These are phyloP conservation scores for Elongisporangium senticosum DNA, from an alignment of 352 stramenopile genomes.

Conservation along the genomic window DNA sequence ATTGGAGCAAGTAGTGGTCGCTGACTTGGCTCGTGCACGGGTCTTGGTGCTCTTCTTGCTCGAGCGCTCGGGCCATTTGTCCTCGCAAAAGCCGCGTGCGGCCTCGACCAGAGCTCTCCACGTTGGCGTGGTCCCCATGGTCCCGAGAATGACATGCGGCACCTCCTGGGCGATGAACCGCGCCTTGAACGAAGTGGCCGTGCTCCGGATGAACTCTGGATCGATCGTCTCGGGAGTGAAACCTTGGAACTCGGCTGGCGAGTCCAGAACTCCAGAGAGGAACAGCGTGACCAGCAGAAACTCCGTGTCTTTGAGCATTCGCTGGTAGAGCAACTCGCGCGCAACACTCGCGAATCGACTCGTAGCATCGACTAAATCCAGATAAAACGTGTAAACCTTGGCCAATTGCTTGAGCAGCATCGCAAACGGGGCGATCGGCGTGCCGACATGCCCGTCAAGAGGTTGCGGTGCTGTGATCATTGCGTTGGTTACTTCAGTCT, in stretches of 20 bases:
- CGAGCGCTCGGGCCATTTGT: constrained; percentile 56
- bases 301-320: constrained; percentile 35
- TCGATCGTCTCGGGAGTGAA: background rate
- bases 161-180: background rate
- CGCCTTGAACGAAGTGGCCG: background rate
- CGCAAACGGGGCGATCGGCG: background rate
- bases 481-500: background rate
- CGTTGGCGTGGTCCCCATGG: background rate
- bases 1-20: background rate
- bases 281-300: constrained; percentile 39
- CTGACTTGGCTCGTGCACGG: constrained; percentile 16
- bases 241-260: constrained; percentile 12
- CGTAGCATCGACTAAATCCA: constrained; percentile 37
- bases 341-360: constrained; percentile 3
- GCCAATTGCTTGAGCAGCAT: constrained; percentile 45
- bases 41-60: constrained; percentile 39
- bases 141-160: background rate
- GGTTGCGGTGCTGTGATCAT: background rate
- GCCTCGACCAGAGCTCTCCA: constrained; percentile 37
- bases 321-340: constrained; percentile 4
- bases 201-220: constrained; percentile 7
- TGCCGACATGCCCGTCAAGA: background rate
- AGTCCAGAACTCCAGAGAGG: constrained; percentile 17
- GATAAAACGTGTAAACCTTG: constrained; percentile 57
- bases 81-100: constrained; percentile 48